Conservation (phyloP, 179 eudicot species). For the Beta corolliflora region DNA sequence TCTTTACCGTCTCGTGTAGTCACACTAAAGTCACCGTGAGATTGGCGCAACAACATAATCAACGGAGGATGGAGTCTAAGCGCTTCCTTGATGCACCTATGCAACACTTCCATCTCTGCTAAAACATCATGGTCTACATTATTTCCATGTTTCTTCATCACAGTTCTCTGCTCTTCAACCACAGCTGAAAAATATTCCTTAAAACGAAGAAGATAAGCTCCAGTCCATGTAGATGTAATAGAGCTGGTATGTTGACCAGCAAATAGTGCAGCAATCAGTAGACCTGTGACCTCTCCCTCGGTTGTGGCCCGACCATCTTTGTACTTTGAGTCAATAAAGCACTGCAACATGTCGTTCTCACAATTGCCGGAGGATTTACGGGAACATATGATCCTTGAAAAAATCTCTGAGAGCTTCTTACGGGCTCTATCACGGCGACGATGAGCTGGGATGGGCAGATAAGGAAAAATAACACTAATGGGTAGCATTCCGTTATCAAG, state of each 20-base stretch:
- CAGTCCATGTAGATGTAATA: slow-evolving; percentile 92
- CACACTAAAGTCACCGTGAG: slow-evolving; percentile 81
- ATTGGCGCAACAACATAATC: slow-evolving; percentile 81
- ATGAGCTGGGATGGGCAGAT: slow-evolving; percentile 94
- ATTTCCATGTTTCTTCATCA: slow-evolving; percentile 59
- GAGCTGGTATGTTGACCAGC: slow-evolving; percentile 97
- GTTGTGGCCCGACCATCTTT: slow-evolving; percentile 85
- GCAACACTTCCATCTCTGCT: slow-evolving; percentile 75
- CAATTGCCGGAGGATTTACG: slow-evolving; percentile 66
- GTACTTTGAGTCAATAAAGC: slow-evolving; percentile 89
- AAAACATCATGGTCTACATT: slow-evolving; percentile 72
- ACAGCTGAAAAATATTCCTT: slow-evolving; percentile 53
- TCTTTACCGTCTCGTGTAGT: slow-evolving; percentile 74
- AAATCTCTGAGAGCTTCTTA: slow-evolving; percentile 67
- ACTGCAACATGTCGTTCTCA: slow-evolving; percentile 79
- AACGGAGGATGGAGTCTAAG: slow-evolving; percentile 90
- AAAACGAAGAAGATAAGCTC: slow-evolving; percentile 72
- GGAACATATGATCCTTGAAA: slow-evolving; percentile 56
- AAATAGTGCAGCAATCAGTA: slow-evolving; percentile 87
- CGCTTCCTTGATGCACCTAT: slow-evolving; percentile 89
- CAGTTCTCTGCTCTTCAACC: slow-evolving; percentile 59
- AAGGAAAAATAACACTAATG: slow-evolving; percentile 85
- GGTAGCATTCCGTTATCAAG: slow-evolving; percentile 91
- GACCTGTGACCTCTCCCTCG: slow-evolving; percentile 77
- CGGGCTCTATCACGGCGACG: slow-evolving; percentile 80